Conservation (phyloP, 2,329 filamentous ascomycete genomes). For the Cordyceps javanica region DNA sequence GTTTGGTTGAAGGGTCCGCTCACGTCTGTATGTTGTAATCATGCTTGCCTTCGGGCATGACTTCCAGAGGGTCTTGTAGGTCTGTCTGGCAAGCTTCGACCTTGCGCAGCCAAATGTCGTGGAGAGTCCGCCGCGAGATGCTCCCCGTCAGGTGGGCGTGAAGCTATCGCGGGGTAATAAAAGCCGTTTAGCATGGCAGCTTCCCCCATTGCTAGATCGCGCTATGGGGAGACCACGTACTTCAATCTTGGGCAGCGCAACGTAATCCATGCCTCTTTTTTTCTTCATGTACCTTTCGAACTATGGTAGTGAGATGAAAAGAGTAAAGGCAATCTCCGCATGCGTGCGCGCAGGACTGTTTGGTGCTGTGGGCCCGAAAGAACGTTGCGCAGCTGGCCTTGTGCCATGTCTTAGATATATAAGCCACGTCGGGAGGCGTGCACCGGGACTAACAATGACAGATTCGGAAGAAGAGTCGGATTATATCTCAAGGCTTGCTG, state of each 20-base stretch:
- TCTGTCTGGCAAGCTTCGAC: constrained; percentile 44
- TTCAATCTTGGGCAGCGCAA: constrained; percentile 50
- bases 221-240: constrained; percentile 24
- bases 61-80: constrained; percentile 61
- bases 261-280: constrained; percentile 33
- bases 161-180: constrained; percentile 41
- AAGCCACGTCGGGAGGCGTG: too few species aligned
- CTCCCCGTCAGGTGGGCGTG: constrained; percentile 78
- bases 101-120: constrained; percentile 65
- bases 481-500: too few species aligned
- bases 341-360: too few species aligned
- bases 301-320: not conserved
- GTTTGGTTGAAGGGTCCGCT: constrained; percentile 7
- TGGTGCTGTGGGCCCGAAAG: not conserved
- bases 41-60: constrained; percentile 65
- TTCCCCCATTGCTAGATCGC: too few species aligned
- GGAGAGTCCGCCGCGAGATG: constrained; percentile 65
- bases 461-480: too few species aligned
- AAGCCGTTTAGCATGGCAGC: too few species aligned
- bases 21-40: constrained; percentile 66
- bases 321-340: not conserved
- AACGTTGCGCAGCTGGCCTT: not conserved
- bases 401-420: not conserved
- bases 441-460: too few species aligned
- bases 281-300: not conserved